These are phyloP conservation scores for Juglanconis juglandina DNA, from an alignment of 2,329 filamentous ascomycete species.

Conservation along the genomic window DNA sequence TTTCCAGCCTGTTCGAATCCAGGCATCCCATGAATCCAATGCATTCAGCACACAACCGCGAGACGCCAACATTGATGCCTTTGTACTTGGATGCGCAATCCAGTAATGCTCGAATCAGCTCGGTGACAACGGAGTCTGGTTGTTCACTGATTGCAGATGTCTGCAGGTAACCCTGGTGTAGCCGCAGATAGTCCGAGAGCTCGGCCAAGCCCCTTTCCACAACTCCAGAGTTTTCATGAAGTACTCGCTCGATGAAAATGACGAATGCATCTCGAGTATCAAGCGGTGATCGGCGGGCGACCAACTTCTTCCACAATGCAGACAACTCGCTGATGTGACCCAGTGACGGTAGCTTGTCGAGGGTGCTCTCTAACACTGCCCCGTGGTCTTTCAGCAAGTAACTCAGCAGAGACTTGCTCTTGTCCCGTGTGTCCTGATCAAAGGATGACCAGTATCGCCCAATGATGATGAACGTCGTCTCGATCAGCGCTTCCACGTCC, in stretches of 20 bases:
- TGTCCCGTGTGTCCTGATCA: slow-evolving; percentile 54
- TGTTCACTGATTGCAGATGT: slow-evolving; percentile 78
- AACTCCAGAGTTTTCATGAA: slow-evolving; percentile 81
- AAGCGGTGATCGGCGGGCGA: slow-evolving; percentile 60
- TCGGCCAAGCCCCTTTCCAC: slow-evolving; percentile 79
- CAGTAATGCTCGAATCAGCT: slow-evolving; percentile 72
- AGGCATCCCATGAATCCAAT: slow-evolving; percentile 87
- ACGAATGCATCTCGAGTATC: slow-evolving; percentile 65
- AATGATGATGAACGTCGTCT: slow-evolving; percentile 86
- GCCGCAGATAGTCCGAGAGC: slow-evolving; percentile 67
- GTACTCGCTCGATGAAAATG: slow-evolving; percentile 69
- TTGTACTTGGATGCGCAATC: slow-evolving; percentile 83
- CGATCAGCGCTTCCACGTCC: slow-evolving; percentile 75
- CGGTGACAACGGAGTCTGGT: slow-evolving; percentile 69
- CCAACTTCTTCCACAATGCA: slow-evolving; percentile 64
- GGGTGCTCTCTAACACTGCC: slow-evolving; percentile 59
- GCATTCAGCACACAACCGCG: slow-evolving; percentile 72
- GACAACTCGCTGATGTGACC: slow-evolving; percentile 65
- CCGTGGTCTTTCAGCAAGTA: slow-evolving; percentile 63
- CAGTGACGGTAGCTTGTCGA: slow-evolving; percentile 76
- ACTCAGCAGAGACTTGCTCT: slow-evolving; percentile 61
- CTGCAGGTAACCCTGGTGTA: slow-evolving; percentile 75
- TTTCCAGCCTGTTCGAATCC: slow-evolving; percentile 86
- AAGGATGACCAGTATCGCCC: slow-evolving; percentile 75
- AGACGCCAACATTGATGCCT: slow-evolving; percentile 62